Evolutionary conservation across 2,329 filamentous ascomycete genomes (phyloP).

Genomic region (Teratosphaeria viscida): DNA sequence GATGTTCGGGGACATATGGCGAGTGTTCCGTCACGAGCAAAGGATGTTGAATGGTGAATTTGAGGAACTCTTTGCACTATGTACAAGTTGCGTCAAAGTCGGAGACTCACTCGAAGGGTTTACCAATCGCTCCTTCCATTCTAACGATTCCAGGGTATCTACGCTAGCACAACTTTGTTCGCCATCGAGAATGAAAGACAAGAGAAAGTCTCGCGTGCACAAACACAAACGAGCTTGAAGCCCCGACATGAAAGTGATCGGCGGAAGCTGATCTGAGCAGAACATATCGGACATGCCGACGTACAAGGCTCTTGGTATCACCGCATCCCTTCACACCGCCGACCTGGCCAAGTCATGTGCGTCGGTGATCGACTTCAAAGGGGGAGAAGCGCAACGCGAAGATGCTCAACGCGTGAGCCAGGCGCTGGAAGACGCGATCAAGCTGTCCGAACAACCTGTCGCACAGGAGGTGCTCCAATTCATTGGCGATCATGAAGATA

Average conservation of each 20-base stretch:
- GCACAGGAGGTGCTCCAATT: conserved; percentile 18
- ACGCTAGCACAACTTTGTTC: background rate
- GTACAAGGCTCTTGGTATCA: conserved; percentile 19
- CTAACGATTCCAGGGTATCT: background rate
- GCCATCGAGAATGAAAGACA: background rate
- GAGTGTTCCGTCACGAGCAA: too few species aligned
- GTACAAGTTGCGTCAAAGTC: background rate
- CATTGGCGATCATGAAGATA: conserved; percentile 20
- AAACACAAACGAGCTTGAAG: background rate
- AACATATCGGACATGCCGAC: conserved; percentile 18
- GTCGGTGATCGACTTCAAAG: conserved; percentile 8
- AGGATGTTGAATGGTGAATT: too few species aligned
- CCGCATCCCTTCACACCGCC: conserved; percentile 14
- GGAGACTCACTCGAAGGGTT: background rate
- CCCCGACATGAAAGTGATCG: background rate
- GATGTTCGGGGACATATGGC: too few species aligned
- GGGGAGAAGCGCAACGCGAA: conserved; percentile 6
- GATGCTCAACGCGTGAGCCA: conserved; percentile 12
- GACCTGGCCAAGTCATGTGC: conserved; percentile 14
- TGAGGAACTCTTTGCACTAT: background rate
- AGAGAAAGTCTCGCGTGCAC: background rate
- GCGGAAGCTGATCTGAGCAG: background rate
- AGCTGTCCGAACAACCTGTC: conserved; percentile 15
- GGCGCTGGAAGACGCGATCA: conserved; percentile 6
- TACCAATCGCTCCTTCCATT: background rate